phyloP scores from a whole-genome alignment of 768 basidiomycete species.

The Lentinula detonsa region DNA sequence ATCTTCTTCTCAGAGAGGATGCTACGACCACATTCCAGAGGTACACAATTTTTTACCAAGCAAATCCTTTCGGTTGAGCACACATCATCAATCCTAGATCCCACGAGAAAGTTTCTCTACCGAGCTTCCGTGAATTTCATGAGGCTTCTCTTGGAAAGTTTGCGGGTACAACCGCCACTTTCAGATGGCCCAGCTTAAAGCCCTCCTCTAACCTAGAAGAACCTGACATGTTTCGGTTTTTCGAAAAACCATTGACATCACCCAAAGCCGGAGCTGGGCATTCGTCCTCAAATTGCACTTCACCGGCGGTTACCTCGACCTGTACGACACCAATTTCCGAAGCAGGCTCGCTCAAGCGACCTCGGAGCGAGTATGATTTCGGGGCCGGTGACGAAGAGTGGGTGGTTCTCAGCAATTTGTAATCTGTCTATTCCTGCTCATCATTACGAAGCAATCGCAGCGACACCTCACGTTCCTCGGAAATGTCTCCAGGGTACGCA shows the following conservation, averaged over 20 bases:
- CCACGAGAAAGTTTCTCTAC: not conserved
- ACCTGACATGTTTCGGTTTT: not conserved
- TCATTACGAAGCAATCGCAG: not conserved
- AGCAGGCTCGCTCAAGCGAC: not conserved
- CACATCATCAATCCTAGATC: not conserved
- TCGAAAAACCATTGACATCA: not conserved
- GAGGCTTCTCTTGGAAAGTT: slow-evolving; percentile 29
- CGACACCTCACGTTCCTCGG: not conserved
- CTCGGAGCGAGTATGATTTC: not conserved
- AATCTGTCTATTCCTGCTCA: not conserved
- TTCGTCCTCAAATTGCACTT: not conserved
- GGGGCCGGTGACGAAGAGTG: not conserved
- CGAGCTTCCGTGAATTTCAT: slow-evolving; percentile 7
- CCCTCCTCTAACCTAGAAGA: slow-evolving; percentile 25
- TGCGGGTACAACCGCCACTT: slow-evolving; percentile 38
- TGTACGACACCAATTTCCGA: not conserved
- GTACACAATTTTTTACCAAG: not conserved
- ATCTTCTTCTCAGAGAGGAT: not conserved
- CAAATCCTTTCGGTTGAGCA: not conserved
- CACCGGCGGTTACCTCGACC: not conserved
- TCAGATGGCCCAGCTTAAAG: slow-evolving; percentile 40
- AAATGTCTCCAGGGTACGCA: not conserved
- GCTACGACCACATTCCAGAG: not conserved
- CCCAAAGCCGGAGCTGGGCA: not conserved
- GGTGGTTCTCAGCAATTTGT: not conserved